Base-by-base conservation (phyloP, 1,284 basidiomycete genomes). In the Abortiporus biennis region DNA sequence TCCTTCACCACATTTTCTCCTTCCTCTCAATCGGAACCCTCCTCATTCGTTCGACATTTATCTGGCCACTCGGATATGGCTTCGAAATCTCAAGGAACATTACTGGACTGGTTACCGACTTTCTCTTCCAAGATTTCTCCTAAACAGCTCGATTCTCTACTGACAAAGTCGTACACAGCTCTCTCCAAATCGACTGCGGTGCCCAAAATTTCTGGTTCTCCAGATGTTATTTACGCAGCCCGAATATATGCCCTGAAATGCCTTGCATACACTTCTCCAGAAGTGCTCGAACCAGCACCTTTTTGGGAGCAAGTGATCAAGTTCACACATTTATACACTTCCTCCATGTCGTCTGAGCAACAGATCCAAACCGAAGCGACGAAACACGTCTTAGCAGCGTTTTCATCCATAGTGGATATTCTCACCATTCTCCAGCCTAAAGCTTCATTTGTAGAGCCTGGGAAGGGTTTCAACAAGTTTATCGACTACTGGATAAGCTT, bases 251-350 rank as follows among this genome's bases (percentile, higher is more conserved):
- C 56, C 1, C 49, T 67, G 6, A 48, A 53, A 8, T 64, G 61
- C 36, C 54, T 67, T 11, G 49, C 56, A 0, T 51, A 47, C 22
- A 63, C 64, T 12, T 57, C 56, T 1, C 54, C 59, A 3, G 47
- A 53, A 2, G 56, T 61, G 3, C 46, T 67, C 23, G 45, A 54
- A 16, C 52, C 67, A 3, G 62, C 64, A 31, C 71, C 66, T 0
- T 80, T 85, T 51, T 86, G 83, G 84, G 74, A 78, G 32, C 83
- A 86, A 53, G 66, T 68, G 0, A 62, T 69, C n/a, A 76, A 74
- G 47, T 71, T 76, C 41, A 65, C 66, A 17, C 19, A n/a, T 8
- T 19, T 20, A 15, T 21, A 19, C 4, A 22, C 13, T 6, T 15
- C 4, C 20, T 15, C 27, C 15, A 9, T 13, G 6, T 29, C 27